phyloP scores from a whole-genome alignment of 2,329 filamentous ascomycete species.

The Incumbomyces lentus region DNA sequence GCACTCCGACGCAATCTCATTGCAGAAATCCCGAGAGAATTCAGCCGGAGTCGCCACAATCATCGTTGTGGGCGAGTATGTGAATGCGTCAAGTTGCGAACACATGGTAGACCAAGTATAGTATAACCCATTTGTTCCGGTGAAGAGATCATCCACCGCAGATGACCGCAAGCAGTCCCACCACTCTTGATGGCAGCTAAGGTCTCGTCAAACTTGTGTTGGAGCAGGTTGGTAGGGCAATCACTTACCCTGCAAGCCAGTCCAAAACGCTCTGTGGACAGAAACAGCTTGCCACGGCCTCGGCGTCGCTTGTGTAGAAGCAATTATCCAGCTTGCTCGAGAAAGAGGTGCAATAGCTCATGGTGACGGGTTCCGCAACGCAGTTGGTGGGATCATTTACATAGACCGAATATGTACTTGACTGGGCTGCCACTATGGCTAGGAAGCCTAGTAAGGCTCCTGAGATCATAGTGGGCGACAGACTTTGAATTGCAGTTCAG shows the following conservation, averaged over 20 bases:
- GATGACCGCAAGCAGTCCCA: conserved; percentile 2
- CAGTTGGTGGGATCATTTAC: background rate
- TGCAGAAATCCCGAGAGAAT: background rate
- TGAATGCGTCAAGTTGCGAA: conserved; percentile 2
- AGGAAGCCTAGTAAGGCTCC: background rate
- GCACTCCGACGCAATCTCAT: conserved; percentile 2
- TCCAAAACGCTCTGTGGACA: conserved; percentile 6
- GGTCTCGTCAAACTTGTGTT: background rate
- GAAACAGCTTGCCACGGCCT: background rate
- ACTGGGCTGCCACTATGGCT: background rate
- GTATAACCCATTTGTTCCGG: conserved; percentile 1
- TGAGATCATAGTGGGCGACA: background rate
- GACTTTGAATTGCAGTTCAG: background rate
- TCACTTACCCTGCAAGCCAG: conserved; percentile 3
- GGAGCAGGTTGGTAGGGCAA: background rate
- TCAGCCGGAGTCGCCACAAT: background rate
- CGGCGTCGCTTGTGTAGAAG: background rate
- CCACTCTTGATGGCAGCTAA: conserved; percentile 5
- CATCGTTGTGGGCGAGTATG: conserved; percentile 4
- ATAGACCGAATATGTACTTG: background rate
- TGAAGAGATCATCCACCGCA: conserved; percentile 3
- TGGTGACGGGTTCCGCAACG: conserved; percentile 1
- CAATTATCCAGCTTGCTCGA: conserved; percentile 1
- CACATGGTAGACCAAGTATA: conserved; percentile 4
- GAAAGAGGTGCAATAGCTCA: conserved; percentile 5